These are phyloP conservation scores for Pyrenophora tritici-repentis DNA, from an alignment of 2,329 filamentous ascomycete genomes.

Conservation along the genomic window DNA sequence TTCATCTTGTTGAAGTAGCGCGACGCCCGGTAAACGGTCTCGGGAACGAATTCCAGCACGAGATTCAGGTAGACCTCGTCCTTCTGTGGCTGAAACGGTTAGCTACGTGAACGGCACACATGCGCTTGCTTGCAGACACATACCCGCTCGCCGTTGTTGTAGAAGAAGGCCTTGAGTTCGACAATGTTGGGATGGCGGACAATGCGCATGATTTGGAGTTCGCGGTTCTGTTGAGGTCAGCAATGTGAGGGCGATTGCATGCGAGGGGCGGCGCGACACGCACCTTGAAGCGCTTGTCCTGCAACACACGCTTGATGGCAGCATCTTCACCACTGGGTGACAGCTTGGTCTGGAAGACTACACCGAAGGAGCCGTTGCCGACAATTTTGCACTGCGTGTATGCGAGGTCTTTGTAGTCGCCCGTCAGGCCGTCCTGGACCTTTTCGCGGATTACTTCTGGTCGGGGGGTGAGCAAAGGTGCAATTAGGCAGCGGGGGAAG, in stretches of 20 bases:
- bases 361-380: slow-evolving; percentile 96
- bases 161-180: slow-evolving; percentile 98
- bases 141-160: slow-evolving; percentile 98
- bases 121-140: slow-evolving; percentile 40
- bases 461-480: slow-evolving; percentile 40
- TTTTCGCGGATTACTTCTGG: slow-evolving; percentile 97
- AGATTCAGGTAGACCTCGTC: slow-evolving; percentile 99
- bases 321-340: slow-evolving; percentile 98
- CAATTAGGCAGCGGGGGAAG: slow-evolving; percentile 2
- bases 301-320: slow-evolving; percentile 97
- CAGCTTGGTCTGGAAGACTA: slow-evolving; percentile 98
- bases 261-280: slow-evolving; percentile 26
- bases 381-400: slow-evolving; percentile 99
- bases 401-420: slow-evolving; percentile 93
- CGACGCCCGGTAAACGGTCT: slow-evolving; percentile 97
- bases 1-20: slow-evolving; percentile 99
- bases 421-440: slow-evolving; percentile 96
- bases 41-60: slow-evolving; percentile 96
- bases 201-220: slow-evolving; percentile 99
- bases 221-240: slow-evolving; percentile 75
- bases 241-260: slow-evolving; percentile 14
- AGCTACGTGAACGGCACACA: slow-evolving; percentile 31
- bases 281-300: slow-evolving; percentile 99
- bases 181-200: slow-evolving; percentile 99
- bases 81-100: slow-evolving; percentile 55